phyloP scores from a whole-genome alignment of 2,329 filamentous ascomycete genomes.

The Penicillium sp. region DNA sequence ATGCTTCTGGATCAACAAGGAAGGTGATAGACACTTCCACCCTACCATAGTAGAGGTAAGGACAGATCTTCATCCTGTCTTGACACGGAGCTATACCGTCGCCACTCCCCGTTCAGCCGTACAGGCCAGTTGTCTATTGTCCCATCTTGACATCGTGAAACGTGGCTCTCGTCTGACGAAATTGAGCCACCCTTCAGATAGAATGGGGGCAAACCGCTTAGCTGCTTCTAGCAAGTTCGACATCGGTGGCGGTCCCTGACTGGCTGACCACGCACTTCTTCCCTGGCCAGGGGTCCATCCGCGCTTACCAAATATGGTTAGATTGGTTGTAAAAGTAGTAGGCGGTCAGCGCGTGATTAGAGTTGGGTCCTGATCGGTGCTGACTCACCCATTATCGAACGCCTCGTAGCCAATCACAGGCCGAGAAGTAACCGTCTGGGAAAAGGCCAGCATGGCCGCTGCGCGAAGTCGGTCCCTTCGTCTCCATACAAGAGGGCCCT shows the following conservation, averaged over 20 bases:
- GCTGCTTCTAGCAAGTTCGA: constrained; percentile 41
- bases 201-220: constrained; percentile 12
- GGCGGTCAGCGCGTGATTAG: constrained; percentile 27
- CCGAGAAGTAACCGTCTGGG: constrained; percentile 45
- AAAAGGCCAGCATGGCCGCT: constrained; percentile 53
- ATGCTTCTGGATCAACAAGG: constrained; percentile 5
- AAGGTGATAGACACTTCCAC: background rate
- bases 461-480: constrained; percentile 31
- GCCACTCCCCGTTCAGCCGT: background rate
- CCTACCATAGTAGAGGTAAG: background rate
- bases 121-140: constrained; percentile 15
- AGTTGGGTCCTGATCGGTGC: constrained; percentile 8
- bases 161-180: constrained; percentile 8
- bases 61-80: background rate
- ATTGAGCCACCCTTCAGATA: constrained; percentile 6
- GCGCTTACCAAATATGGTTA: constrained; percentile 2
- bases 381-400: constrained; percentile 35
- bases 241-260: constrained; percentile 24
- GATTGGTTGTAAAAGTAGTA: background rate
- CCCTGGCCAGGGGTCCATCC: constrained; percentile 10
- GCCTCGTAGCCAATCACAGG: constrained; percentile 38
- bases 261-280: constrained; percentile 14
- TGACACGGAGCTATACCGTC: background rate
- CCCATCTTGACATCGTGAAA: constrained; percentile 3
- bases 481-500: constrained; percentile 38